These are phyloP conservation scores for Nephelium lappaceum DNA, from an alignment of 345 rosid genomes.

Conservation along the genomic window DNA sequence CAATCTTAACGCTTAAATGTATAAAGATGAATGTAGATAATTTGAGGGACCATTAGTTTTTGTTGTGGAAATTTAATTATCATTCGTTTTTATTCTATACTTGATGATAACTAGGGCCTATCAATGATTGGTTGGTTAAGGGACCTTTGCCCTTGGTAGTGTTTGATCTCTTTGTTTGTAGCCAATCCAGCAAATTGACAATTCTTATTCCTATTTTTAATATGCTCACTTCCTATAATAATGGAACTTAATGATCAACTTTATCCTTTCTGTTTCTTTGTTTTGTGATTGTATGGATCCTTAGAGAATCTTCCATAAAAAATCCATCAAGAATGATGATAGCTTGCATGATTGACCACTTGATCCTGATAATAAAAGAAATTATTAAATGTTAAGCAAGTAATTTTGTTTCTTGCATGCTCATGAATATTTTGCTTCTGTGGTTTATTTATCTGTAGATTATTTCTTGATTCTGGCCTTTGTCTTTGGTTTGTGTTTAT, in stretches of 20 bases:
- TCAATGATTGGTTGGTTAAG: neutral
- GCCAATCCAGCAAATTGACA: neutral
- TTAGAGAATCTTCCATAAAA: neutral
- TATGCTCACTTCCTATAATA: neutral
- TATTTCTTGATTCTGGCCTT: neutral
- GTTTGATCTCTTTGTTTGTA: neutral
- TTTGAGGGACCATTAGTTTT: conserved; percentile 1
- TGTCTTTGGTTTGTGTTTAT: neutral
- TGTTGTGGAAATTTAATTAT: neutral
- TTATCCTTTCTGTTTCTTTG: neutral
- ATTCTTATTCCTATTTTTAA: neutral
- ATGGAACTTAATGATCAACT: neutral
- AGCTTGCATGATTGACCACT: neutral
- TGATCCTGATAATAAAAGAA: neutral
- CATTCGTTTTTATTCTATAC: neutral
- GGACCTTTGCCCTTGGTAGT: neutral
- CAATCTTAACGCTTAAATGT: neutral
- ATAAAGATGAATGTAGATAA: neutral
- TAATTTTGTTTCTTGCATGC: neutral
- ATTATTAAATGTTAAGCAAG: neutral
- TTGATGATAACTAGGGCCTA: neutral
- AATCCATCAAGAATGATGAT: neutral
- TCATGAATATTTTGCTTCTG: neutral
- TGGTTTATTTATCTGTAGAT: neutral
- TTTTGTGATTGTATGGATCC: neutral